Evolutionary conservation across 345 rosid species (phyloP).

Genomic region (Nephelium lappaceum): DNA sequence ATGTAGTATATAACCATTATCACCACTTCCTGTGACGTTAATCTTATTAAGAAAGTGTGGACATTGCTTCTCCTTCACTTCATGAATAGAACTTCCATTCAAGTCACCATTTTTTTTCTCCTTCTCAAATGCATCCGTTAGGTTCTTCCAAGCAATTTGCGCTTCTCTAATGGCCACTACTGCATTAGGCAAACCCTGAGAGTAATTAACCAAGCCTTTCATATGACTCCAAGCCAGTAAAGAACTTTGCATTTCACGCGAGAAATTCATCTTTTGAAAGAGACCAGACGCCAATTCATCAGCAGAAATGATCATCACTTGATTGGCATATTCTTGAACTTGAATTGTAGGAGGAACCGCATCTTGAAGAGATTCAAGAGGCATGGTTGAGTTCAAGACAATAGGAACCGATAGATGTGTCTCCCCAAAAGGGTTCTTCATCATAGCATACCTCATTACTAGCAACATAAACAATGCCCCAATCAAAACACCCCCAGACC

Average conservation of each 20-base stretch:
- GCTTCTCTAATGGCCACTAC: slow-evolving; percentile 45
- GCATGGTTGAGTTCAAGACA: slow-evolving; percentile 28
- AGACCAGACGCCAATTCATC: slow-evolving; percentile 31
- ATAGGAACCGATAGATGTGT: slow-evolving; percentile 22
- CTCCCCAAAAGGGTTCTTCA: slow-evolving; percentile 31
- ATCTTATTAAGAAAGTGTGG: slow-evolving; percentile 41
- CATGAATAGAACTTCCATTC: slow-evolving; percentile 29
- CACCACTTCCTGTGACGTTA: slow-evolving; percentile 26
- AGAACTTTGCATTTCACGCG: slow-evolving; percentile 32
- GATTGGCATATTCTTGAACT: slow-evolving; percentile 28
- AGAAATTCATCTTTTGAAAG: slow-evolving; percentile 34
- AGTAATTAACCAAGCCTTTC: slow-evolving; percentile 31
- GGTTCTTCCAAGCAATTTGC: slow-evolving; percentile 37
- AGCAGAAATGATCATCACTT: slow-evolving; percentile 30
- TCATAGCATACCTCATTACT: slow-evolving; percentile 37
- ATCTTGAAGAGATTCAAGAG: slow-evolving; percentile 38
- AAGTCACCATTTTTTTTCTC: slow-evolving; percentile 17
- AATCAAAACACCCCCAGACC: slow-evolving; percentile 38
- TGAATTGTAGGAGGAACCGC: slow-evolving; percentile 26
- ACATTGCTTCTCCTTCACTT: slow-evolving; percentile 34
- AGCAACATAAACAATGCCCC: slow-evolving; percentile 43
- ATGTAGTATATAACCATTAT: slow-evolving; percentile 26
- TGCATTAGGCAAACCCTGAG: slow-evolving; percentile 41
- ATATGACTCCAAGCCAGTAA: slow-evolving; percentile 39
- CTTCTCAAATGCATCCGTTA: slow-evolving; percentile 32